Evolutionary conservation across 1,139 yeast species (phyloP).

Genomic region (Taphrina confusa): DNA sequence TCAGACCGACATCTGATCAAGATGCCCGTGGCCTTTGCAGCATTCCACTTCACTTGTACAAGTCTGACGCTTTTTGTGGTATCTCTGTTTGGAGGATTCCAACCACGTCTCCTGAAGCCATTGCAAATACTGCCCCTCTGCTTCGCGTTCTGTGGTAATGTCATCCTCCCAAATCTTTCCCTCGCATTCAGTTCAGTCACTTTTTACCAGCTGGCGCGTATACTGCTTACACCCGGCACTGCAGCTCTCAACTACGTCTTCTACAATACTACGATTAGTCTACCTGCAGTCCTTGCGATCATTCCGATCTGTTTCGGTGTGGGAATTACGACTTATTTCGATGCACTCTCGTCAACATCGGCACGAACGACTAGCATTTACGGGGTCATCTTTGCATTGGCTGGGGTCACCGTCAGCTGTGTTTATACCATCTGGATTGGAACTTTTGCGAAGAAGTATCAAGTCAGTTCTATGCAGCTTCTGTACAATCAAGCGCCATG

Average conservation of each 20-base stretch:
- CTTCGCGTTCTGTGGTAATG: conserved; percentile 33
- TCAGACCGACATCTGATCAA: conserved; percentile 26
- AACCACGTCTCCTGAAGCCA: conserved; percentile 21
- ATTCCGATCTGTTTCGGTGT: conserved; percentile 29
- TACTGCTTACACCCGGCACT: conserved; percentile 31
- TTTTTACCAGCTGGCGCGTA: conserved; percentile 30
- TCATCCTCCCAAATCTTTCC: conserved; percentile 31
- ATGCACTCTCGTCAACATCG: conserved; percentile 20
- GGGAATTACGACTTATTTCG: conserved; percentile 30
- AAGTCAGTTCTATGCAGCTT: conserved; percentile 32
- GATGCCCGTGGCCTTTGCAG: conserved; percentile 32
- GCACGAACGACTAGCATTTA: conserved; percentile 23
- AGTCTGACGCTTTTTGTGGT: conserved; percentile 23
- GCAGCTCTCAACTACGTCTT: conserved; percentile 27
- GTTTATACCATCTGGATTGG: conserved; percentile 35
- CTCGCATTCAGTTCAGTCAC: conserved; percentile 31
- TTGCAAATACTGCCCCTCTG: conserved; percentile 29
- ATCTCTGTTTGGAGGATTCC: conserved; percentile 30
- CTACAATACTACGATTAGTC: conserved; percentile 29
- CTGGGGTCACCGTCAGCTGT: conserved; percentile 31
- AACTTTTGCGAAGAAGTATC: conserved; percentile 29
- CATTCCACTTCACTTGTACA: conserved; percentile 33
- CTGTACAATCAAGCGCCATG: conserved; percentile 31
- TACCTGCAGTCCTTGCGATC: conserved; percentile 15
- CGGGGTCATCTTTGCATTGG: conserved; percentile 26